A percentile compares a stretch with the other conserved stretches of the same genome.
Conservation (phyloP, 352 stramenopile species). For the Thraustochytrium sp. region DNA sequence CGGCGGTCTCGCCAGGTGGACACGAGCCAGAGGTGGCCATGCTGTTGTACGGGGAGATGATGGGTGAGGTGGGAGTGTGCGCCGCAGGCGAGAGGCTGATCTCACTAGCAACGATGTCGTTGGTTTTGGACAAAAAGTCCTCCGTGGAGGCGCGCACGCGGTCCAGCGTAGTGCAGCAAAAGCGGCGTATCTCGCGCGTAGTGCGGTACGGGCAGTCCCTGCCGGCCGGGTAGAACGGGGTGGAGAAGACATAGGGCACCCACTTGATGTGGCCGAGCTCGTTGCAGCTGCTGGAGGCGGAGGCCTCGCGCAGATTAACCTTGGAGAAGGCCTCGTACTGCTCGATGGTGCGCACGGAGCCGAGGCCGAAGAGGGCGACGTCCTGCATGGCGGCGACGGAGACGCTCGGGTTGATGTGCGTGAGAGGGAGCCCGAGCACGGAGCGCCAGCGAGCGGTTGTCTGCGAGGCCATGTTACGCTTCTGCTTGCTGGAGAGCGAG, state of each 20-base stretch:
- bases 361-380: conserved; percentile 16
- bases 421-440: conserved; percentile 21
- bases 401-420: not conserved
- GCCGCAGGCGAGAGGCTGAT: not conserved
- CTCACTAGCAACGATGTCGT: not conserved
- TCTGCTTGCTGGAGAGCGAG: not conserved
- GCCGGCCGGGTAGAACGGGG: conserved; percentile 25
- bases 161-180: conserved; percentile 19
- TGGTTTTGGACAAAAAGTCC: not conserved
- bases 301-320: not conserved
- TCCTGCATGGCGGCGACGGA: conserved; percentile 24
- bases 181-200: not conserved
- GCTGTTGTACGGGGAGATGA: not conserved
- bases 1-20: not conserved
- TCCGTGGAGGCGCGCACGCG: not conserved
- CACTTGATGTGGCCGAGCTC: conserved; percentile 33
- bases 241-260: not conserved
- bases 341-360: not conserved
- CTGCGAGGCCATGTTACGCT: conserved; percentile 18
- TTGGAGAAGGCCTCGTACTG: conserved; percentile 30
- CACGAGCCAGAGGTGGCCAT: not conserved
- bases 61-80: not conserved
- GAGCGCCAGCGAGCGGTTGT: conserved; percentile 27
- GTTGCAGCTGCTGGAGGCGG: not conserved
- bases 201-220: not conserved